Percentiles rank a stretch among this genome's conserved stretches.
Evolutionary conservation across 2,329 filamentous ascomycete genomes (phyloP).

Genomic region (Xylaria sp.): DNA sequence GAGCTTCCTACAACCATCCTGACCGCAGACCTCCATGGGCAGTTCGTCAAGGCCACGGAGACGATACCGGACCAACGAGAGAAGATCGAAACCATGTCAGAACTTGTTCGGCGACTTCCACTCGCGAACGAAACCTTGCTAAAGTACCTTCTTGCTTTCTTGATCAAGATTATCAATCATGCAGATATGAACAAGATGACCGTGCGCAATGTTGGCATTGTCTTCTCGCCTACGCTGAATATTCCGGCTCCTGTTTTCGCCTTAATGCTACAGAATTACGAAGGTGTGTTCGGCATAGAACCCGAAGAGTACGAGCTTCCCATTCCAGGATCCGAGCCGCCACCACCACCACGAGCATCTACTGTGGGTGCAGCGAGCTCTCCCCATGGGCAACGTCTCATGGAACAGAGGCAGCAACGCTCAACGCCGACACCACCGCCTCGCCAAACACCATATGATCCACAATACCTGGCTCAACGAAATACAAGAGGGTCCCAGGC

Average conservation of each 20-base stretch:
- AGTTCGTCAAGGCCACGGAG: slow-evolving; percentile 85
- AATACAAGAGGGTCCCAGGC: slow-evolving; percentile 33
- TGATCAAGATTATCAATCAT: slow-evolving; percentile 92
- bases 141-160: slow-evolving; percentile 81
- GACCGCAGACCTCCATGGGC: slow-evolving; percentile 84
- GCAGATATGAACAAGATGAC: slow-evolving; percentile 96
- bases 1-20: slow-evolving; percentile 91
- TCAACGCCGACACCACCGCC: slow-evolving; percentile 54
- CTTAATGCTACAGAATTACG: slow-evolving; percentile 88
- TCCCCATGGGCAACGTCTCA: slow-evolving; percentile 53
- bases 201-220: slow-evolving; percentile 94
- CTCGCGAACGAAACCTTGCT: slow-evolving; percentile 79
- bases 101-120: slow-evolving; percentile 79
- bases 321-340: slow-evolving; percentile 44
- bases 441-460: slow-evolving; percentile 47
- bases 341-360: slow-evolving; percentile 46
- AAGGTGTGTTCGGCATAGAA: slow-evolving; percentile 77
- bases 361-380: slow-evolving; percentile 55
- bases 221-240: slow-evolving; percentile 96
- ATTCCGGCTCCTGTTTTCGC: slow-evolving; percentile 95
- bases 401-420: slow-evolving; percentile 45
- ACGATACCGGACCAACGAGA: slow-evolving; percentile 72
- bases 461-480: slow-evolving; percentile 44
- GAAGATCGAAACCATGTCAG: slow-evolving; percentile 76
- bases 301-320: slow-evolving; percentile 66